phyloP scores from a whole-genome alignment of 1,139 yeast species.

The Blastobotrys raffinosifermentans region DNA sequence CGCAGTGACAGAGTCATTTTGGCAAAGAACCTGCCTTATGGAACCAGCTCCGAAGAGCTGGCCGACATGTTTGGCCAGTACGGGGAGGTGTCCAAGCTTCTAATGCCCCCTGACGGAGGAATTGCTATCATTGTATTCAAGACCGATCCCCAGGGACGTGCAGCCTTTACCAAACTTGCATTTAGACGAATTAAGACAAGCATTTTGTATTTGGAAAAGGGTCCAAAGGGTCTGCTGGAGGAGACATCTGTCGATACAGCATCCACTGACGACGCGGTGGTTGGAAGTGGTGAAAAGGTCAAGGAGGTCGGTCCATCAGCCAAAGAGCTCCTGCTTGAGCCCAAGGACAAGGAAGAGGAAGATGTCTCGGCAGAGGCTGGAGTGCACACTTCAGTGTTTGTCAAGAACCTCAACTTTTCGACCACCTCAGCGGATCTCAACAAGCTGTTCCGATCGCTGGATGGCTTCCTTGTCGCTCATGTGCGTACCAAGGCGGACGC shows the following conservation, averaged over 20 bases:
- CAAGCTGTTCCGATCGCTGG: constrained; percentile 58
- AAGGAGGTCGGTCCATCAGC: constrained; percentile 24
- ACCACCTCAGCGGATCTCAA: constrained; percentile 59
- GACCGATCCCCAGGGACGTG: constrained; percentile 76
- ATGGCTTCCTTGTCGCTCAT: constrained; percentile 72
- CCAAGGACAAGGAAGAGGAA: constrained; percentile 33
- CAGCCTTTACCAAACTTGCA: constrained; percentile 84
- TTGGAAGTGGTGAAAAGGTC: constrained; percentile 28
- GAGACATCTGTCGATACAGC: constrained; percentile 33
- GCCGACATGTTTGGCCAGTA: constrained; percentile 73
- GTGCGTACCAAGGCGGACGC: constrained; percentile 89
- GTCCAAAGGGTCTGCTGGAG: constrained; percentile 73
- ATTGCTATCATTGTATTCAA: constrained; percentile 93
- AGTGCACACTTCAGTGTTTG: constrained; percentile 53
- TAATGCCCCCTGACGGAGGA: constrained; percentile 97
- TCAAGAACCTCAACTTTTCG: constrained; percentile 84
- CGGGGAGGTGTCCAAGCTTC: constrained; percentile 72
- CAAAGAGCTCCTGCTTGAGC: not conserved
- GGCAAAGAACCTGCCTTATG: constrained; percentile 85
- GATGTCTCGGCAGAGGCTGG: constrained; percentile 43
- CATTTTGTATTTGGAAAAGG: constrained; percentile 85
- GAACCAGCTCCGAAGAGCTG: constrained; percentile 72
- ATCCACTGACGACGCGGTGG: constrained; percentile 23
- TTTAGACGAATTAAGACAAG: constrained; percentile 83
- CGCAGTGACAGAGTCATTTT: constrained; percentile 77